A percentile compares a stretch with the other conserved stretches of the same genome.
Conservation (phyloP, 192 early-diverging fungal genomes). For the Coemansia sp. region DNA sequence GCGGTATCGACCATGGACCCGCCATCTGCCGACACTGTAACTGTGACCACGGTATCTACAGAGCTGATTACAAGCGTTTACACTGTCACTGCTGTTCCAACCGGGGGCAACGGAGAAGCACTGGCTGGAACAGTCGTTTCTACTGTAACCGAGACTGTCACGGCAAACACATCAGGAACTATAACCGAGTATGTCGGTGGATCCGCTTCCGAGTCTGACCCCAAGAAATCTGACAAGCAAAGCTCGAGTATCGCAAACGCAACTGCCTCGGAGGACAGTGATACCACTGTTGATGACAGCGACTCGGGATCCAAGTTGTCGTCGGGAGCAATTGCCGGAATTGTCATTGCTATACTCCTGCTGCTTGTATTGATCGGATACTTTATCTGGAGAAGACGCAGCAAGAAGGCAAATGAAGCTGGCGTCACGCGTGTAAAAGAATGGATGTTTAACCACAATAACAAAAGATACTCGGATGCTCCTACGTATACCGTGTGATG, state of each 20-base stretch:
- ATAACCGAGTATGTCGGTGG: not conserved
- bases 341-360: not conserved
- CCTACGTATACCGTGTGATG: not conserved
- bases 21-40: not conserved
- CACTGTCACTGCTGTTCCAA: slow-evolving; percentile 4
- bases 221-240: not conserved
- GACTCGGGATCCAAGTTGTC: not conserved
- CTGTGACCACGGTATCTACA: slow-evolving; percentile 6
- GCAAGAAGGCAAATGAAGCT: not conserved
- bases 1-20: not conserved
- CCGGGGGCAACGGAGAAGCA: not conserved
- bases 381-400: slow-evolving; percentile 11
- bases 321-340: slow-evolving; percentile 1
- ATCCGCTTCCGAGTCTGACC: not conserved
- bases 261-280: not conserved
- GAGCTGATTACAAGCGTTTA: not conserved
- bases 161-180: not conserved
- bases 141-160: not conserved
- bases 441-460: slow-evolving; percentile 6
- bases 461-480: not conserved
- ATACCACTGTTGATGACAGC: not conserved
- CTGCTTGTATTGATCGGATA: slow-evolving; percentile 4
- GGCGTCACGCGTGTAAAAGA: not conserved
- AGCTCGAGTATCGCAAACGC: not conserved
- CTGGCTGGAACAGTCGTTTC: not conserved